Evolutionary conservation across 768 basidiomycete species (phyloP).

Genomic region (Vararia minispora): DNA sequence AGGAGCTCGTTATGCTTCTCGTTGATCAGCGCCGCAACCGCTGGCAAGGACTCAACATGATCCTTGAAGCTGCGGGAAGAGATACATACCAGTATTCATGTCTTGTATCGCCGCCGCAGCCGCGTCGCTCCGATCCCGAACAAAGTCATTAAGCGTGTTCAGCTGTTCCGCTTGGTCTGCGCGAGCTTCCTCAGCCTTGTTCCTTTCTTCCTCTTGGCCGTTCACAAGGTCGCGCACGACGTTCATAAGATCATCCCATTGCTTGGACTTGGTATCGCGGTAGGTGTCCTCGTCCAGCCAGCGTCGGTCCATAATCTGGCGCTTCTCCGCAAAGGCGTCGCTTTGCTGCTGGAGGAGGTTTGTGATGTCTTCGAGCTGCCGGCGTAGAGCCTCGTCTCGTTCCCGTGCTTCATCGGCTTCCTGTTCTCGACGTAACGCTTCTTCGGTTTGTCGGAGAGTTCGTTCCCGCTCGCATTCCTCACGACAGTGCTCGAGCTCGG

Average conservation of each 20-base stretch:
- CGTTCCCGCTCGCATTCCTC: slow-evolving; percentile 56
- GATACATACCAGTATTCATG: too few species aligned
- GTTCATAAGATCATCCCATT: slow-evolving; percentile 44
- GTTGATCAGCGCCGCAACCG: too few species aligned
- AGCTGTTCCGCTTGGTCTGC: slow-evolving; percentile 42
- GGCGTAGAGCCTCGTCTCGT: slow-evolving; percentile 46
- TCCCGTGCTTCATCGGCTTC: slow-evolving; percentile 47
- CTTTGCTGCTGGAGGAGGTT: slow-evolving; percentile 61
- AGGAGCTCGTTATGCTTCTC: too few species aligned
- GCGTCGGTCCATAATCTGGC: slow-evolving; percentile 44
- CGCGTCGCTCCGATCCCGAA: too few species aligned
- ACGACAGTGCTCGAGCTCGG: slow-evolving; percentile 45
- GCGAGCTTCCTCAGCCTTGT: slow-evolving; percentile 40
- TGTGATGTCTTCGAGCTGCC: slow-evolving; percentile 60
- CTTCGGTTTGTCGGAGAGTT: slow-evolving; percentile 43
- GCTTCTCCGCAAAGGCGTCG: slow-evolving; percentile 48
- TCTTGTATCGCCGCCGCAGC: too few species aligned
- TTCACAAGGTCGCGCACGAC: slow-evolving; percentile 50
- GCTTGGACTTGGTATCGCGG: slow-evolving; percentile 45
- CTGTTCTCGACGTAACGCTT: slow-evolving; percentile 50
- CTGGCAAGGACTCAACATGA: too few species aligned
- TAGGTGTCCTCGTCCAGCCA: slow-evolving; percentile 52
- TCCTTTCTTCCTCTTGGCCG: slow-evolving; percentile 42
- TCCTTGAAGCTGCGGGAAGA: too few species aligned
- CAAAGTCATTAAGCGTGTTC: slow-evolving; percentile 27